phyloP scores from a whole-genome alignment of 805 yeast genomes.

The Hanseniaspora jakobsenii region DNA sequence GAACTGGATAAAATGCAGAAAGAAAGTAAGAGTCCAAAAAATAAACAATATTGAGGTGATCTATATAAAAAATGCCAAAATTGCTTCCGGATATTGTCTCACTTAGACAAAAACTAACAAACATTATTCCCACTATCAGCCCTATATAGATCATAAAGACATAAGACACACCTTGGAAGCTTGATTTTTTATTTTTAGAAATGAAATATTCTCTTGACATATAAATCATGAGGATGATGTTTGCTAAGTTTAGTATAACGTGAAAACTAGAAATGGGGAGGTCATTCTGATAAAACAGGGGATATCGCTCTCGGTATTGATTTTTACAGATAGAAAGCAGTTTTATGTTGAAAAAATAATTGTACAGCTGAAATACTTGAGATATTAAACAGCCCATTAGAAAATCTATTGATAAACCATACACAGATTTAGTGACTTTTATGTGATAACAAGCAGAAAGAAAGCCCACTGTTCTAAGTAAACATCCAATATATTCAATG shows the following conservation, averaged over 20 bases:
- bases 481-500: background rate
- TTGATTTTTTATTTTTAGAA: no score
- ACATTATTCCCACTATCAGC: background rate
- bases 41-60: constrained; percentile 35
- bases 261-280: constrained; percentile 23
- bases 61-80: constrained; percentile 30
- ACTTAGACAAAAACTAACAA: background rate
- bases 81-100: constrained; percentile 21
- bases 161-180: constrained; percentile 30
- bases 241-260: constrained; percentile 19
- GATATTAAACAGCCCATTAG: constrained; percentile 20
- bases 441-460: constrained; percentile 22
- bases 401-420: constrained; percentile 32
- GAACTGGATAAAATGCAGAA: constrained; percentile 26
- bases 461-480: background rate
- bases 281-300: constrained; percentile 23
- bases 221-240: constrained; percentile 16
- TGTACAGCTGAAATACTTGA: constrained; percentile 19
- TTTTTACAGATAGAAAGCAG: constrained; percentile 20
- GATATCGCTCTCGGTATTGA: constrained; percentile 29
- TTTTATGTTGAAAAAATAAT: constrained; percentile 21
- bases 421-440: constrained; percentile 26
- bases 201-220: no score
- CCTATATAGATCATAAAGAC: constrained; percentile 19
- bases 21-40: constrained; percentile 23